Percentiles rank a stretch among this genome's conserved stretches.
phyloP scores from a whole-genome alignment of 2,329 filamentous ascomycete species.

The Ceratocystiopsis sp. region DNA sequence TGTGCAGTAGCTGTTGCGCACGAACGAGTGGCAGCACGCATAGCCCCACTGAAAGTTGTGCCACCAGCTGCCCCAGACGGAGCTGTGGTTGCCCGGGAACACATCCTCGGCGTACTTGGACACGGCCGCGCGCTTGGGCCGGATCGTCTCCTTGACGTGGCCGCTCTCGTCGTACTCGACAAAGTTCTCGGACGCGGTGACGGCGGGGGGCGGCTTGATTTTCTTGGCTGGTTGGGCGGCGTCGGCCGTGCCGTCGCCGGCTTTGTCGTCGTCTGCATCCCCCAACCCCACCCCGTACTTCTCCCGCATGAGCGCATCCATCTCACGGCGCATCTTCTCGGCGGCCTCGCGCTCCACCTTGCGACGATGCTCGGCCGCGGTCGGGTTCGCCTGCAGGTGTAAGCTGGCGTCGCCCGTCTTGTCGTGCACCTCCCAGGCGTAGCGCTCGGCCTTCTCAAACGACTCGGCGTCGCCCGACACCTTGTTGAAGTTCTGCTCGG shows the following conservation, averaged over 20 bases:
- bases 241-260: neutral
- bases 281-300: constrained; percentile 50
- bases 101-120: constrained; percentile 90
- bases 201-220: constrained; percentile 20
- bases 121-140: constrained; percentile 54
- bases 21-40: constrained; percentile 78
- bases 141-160: constrained; percentile 71
- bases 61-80: constrained; percentile 98
- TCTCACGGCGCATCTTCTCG: constrained; percentile 48
- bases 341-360: constrained; percentile 65
- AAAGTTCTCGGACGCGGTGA: constrained; percentile 70
- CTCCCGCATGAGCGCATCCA: constrained; percentile 54
- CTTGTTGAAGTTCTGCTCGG: constrained; percentile 83
- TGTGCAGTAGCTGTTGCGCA: constrained; percentile 97
- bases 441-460: constrained; percentile 75
- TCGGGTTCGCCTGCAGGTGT: constrained; percentile 92
- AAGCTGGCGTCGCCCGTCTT: constrained; percentile 58
- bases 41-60: constrained; percentile 90
- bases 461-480: constrained; percentile 82
- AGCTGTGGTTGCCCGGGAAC: constrained; percentile 75
- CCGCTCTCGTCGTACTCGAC: constrained; percentile 91
- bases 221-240: neutral
- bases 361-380: constrained; percentile 68
- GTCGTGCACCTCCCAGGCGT: constrained; percentile 94
- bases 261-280: neutral